Base-by-base conservation (phyloP, 208 protist genomes). In the Leishmania amazonensis region DNA sequence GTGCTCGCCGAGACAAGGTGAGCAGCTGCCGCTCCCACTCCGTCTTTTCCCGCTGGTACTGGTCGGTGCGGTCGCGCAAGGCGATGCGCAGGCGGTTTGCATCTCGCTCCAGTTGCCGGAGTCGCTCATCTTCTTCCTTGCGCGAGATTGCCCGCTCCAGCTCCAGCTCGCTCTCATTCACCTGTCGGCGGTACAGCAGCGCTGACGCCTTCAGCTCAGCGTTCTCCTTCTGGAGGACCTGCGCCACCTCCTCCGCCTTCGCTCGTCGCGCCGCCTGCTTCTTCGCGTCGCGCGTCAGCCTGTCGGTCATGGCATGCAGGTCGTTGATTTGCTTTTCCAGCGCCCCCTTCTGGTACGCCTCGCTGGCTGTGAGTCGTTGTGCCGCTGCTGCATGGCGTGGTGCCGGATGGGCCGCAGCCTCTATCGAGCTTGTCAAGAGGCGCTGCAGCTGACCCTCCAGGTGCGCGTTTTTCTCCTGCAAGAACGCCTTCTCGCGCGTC, bases 401-500 rank as follows among this genome's bases (percentile, higher is more conserved):
- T 76, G 35, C 45, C 24, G 65, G 47, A 28, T 40, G 42, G 1
- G 81, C 31, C 28, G 58, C 62, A 42, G 71, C 11, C 53, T 85
- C 76, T 42, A 86, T 75, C 13, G 72, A 70, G 54, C 74, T 77
- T 47, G 78, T 85, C 17, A 95, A 70, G 40, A 96, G 65, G 4
- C 93, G 89, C 68, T 95, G 89, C 49, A 96, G 79, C 80, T 96
- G 93, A 1, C 93, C 93, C 72, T 96, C 91, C 2, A 96, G 79
- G 49, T 93, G 88, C 15, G 74, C 80, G 64, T 79, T 92, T 54
- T 83, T 88, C 81, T 93, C 89, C 67, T 91, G 47, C 54, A 95
- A 79, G 35, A 94, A 88, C 8, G 80, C 78, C 11, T 79, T 70
- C 49, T 90, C 79, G 47, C 87, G 87, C n/a, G 88, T 45, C 40